These are phyloP conservation scores for Torrubiellomyces zombiae DNA, from an alignment of 2,329 filamentous ascomycete species.

Conservation along the genomic window DNA sequence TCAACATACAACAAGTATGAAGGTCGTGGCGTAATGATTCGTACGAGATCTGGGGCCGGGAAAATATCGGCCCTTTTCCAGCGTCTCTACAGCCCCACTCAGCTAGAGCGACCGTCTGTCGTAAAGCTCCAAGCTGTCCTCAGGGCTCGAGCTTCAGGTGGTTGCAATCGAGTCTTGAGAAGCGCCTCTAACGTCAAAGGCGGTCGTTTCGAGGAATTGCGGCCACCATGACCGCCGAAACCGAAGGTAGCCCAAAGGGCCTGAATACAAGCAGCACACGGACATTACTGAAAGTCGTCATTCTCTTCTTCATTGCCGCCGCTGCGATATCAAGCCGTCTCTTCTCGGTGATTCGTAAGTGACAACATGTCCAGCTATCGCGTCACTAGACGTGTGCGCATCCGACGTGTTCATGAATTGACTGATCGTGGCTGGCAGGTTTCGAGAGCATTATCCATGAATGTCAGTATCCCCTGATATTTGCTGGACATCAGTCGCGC, in stretches of 20 bases:
- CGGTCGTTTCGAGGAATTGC: slow-evolving; percentile 14
- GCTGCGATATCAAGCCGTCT: slow-evolving; percentile 85
- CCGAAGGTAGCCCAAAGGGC: slow-evolving; percentile 47
- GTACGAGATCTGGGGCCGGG: no score
- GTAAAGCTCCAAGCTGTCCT: slow-evolving; percentile 31
- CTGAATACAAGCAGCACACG: slow-evolving; percentile 69
- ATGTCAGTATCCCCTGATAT: slow-evolving; percentile 45
- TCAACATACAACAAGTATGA: no score
- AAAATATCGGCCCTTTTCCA: no score
- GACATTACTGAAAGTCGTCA: slow-evolving; percentile 73
- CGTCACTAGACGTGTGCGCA: no score
- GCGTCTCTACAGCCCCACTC: no score
- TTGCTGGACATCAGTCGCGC: neutral
- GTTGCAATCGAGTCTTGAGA: slow-evolving; percentile 8
- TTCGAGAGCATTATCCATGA: slow-evolving; percentile 99
- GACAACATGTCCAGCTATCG: slow-evolving; percentile 2
- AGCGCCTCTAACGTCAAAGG: slow-evolving; percentile 16
- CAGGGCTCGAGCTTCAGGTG: slow-evolving; percentile 3
- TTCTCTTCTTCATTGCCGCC: slow-evolving; percentile 78
- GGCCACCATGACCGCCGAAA: slow-evolving; percentile 27
- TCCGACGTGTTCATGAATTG: no score
- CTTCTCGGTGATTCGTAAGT: slow-evolving; percentile 94
- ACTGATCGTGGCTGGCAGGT: slow-evolving; percentile 39
- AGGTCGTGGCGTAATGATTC: no score
- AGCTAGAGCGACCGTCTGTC: no score